Percentiles rank a stretch among this genome's conserved stretches.
These are phyloP conservation scores for Fusarium sacchari DNA, from an alignment of 2,329 filamentous ascomycete species.

Conservation along the genomic window DNA sequence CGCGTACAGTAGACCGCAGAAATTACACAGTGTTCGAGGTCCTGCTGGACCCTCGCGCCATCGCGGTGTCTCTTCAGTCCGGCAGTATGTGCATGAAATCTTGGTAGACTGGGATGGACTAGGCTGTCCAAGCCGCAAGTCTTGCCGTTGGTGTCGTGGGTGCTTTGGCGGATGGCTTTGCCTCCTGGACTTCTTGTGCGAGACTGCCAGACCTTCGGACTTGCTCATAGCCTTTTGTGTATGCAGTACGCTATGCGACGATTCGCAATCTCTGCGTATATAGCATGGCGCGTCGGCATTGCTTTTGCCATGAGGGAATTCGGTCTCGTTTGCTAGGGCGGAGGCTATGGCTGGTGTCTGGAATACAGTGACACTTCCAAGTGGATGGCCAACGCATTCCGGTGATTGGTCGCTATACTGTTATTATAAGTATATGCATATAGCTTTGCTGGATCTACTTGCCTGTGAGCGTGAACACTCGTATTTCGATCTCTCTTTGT, in stretches of 20 bases:
- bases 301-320: accelerated
- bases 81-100: background rate
- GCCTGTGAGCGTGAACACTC: background rate
- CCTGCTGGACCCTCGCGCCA: background rate
- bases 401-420: background rate
- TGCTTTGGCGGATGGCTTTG: background rate
- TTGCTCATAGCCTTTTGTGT: background rate
- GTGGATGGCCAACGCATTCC: background rate
- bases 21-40: background rate
- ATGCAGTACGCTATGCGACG: accelerated
- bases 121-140: accelerated
- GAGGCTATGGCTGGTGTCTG: background rate
- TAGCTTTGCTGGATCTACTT: accelerated
- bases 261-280: accelerated
- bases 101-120: accelerated
- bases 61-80: background rate
- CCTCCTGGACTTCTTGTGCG: background rate
- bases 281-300: background rate
- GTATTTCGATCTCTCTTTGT: background rate
- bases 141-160: no score
- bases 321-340: background rate
- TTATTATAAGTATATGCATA: background rate
- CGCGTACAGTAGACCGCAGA: background rate
- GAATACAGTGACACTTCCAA: background rate
- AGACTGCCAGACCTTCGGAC: accelerated